Evolutionary conservation across 306 rosid genomes (phyloP).

Genomic region (Cucurbita pepo): DNA sequence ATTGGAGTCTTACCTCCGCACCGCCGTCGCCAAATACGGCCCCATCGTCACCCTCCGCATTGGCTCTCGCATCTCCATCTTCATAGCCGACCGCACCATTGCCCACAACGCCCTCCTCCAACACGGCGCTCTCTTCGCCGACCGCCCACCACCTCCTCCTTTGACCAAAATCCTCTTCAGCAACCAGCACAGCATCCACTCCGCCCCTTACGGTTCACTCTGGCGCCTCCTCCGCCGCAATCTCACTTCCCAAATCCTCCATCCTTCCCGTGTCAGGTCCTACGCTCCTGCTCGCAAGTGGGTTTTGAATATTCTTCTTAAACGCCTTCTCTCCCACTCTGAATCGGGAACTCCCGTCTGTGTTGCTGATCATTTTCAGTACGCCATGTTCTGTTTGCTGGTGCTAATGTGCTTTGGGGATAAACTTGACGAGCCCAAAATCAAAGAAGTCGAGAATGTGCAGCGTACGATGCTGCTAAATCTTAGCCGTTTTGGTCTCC

Average conservation of each 20-base stretch:
- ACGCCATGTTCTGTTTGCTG: slow-evolving; percentile 4
- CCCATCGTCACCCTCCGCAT: neutral
- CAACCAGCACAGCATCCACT: neutral
- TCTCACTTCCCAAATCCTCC: neutral
- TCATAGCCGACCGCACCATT: neutral
- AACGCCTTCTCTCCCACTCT: neutral
- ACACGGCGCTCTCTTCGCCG: neutral
- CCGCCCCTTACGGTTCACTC: neutral
- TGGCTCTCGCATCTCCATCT: neutral
- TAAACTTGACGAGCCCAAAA: neutral
- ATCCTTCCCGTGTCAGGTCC: neutral
- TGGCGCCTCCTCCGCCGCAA: neutral
- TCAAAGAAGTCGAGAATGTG: slow-evolving; percentile 14
- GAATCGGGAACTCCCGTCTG: neutral
- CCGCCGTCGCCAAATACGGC: neutral
- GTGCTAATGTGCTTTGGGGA: slow-evolving; percentile 6
- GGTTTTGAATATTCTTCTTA: neutral
- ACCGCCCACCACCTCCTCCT: neutral
- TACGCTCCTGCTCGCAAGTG: neutral
- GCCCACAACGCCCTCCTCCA: neutral
- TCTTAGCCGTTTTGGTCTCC: slow-evolving; percentile 26
- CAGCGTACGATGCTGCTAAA: slow-evolving; percentile 15
- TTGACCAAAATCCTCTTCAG: neutral
- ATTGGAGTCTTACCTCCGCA: neutral
- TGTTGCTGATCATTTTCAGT: neutral